Percentiles rank a stretch among this genome's conserved stretches.
phyloP scores from a whole-genome alignment of 202 grass and related monocot species.

The Setaria viridis region DNA sequence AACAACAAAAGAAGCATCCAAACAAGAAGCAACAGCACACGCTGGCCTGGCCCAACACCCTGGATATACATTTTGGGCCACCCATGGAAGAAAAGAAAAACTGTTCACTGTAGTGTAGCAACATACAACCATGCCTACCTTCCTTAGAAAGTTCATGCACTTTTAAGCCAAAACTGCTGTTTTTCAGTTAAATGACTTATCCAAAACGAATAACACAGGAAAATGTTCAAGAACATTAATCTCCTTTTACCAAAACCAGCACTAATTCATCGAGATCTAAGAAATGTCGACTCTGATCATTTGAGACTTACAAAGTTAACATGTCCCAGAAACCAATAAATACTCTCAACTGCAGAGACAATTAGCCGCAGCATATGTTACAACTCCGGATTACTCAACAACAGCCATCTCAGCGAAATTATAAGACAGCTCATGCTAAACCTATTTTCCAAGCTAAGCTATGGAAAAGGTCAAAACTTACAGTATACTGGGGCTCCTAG shows the following conservation, averaged over 20 bases:
- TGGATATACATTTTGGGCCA: not conserved
- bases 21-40: not conserved
- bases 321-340: conserved; percentile 36
- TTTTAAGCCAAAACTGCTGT: not conserved
- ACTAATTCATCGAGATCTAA: conserved; percentile 18
- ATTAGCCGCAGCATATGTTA: conserved; percentile 83
- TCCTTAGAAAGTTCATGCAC: not conserved
- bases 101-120: not conserved
- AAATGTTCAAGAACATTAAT: not conserved
- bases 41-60: not conserved
- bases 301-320: conserved; percentile 25
- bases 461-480: conserved; percentile 55
- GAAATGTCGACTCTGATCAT: conserved; percentile 39
- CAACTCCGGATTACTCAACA: conserved; percentile 70
- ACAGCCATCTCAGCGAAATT: conserved; percentile 56
- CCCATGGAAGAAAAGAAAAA: not conserved
- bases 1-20: conserved; percentile 2
- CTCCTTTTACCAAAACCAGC: not conserved
- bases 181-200: not conserved
- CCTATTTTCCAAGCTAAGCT: conserved; percentile 62
- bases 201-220: not conserved
- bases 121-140: not conserved
- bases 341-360: conserved; percentile 51
- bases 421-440: conserved; percentile 47
- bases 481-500: conserved; percentile 20